Evolutionary conservation across 257 asterid species (phyloP).

Genomic region (Solanum sitiens): DNA sequence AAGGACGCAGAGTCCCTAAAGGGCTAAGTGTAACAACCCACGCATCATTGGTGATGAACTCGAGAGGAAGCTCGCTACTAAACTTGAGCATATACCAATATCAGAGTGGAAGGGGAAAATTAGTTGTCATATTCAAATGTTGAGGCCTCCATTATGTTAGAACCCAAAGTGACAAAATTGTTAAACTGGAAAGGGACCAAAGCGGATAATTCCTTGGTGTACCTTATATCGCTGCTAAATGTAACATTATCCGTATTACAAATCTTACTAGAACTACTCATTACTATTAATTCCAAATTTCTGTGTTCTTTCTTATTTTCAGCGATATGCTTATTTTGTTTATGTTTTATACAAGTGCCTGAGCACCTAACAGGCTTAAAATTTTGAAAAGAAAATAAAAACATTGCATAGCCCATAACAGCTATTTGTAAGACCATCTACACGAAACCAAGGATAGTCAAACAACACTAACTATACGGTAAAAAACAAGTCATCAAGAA

Average conservation of each 20-base stretch:
- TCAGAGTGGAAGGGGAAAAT: background rate
- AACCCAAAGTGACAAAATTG: background rate
- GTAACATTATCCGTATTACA: background rate
- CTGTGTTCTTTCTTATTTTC: background rate
- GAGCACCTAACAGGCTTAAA: background rate
- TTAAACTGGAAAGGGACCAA: background rate
- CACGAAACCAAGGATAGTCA: background rate
- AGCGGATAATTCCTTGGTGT: background rate
- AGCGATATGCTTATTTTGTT: background rate
- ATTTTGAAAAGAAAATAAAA: background rate
- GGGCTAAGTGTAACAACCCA: background rate
- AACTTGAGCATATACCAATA: background rate
- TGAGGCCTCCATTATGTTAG: background rate
- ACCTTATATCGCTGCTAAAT: background rate
- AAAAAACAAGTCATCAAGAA: background rate
- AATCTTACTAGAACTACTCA: background rate
- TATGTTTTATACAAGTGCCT: background rate
- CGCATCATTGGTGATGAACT: background rate
- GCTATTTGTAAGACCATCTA: background rate
- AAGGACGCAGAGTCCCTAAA: background rate
- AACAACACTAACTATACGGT: background rate
- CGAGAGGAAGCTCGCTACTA: background rate
- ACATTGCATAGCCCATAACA: background rate
- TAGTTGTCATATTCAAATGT: background rate
- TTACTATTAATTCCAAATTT: background rate